These are phyloP conservation scores for Sherardia arvensis DNA, from an alignment of 257 asterid genomes.

Conservation along the genomic window DNA sequence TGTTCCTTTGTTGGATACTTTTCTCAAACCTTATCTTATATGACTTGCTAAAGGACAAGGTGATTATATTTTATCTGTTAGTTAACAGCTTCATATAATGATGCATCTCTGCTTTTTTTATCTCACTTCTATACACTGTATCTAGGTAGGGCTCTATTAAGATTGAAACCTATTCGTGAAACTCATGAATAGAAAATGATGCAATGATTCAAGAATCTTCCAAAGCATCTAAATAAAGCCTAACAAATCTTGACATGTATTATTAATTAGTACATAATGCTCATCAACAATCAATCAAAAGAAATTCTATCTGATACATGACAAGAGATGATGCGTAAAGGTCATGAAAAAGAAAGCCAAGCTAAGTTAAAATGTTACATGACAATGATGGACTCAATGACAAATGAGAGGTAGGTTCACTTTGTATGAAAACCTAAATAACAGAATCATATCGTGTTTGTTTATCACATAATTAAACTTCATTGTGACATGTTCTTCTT, in stretches of 20 bases:
- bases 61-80: conserved; percentile 6
- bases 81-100: not conserved
- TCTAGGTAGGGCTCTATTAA: no score
- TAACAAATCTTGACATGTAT: no score
- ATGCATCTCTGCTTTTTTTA: no score
- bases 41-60: conserved; percentile 69
- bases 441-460: not conserved
- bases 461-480: not conserved
- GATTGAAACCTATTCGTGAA: no score
- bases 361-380: conserved; percentile 80
- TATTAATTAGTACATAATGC: no score
- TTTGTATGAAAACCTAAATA: not conserved
- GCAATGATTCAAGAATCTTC: no score
- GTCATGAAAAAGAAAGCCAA: conserved; percentile 88
- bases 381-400: conserved; percentile 99
- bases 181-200: no score
- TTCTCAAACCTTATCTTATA: conserved; percentile 75
- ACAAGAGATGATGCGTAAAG: conserved; percentile 91
- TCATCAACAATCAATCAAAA: no score
- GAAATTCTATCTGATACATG: no score
- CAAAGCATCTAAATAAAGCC: no score
- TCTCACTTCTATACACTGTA: no score
- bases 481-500: not conserved
- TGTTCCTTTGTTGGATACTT: conserved; percentile 68
- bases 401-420: conserved; percentile 65